Base-by-base conservation (phyloP, 305 asterid species). In the Andrographis paniculata region DNA sequence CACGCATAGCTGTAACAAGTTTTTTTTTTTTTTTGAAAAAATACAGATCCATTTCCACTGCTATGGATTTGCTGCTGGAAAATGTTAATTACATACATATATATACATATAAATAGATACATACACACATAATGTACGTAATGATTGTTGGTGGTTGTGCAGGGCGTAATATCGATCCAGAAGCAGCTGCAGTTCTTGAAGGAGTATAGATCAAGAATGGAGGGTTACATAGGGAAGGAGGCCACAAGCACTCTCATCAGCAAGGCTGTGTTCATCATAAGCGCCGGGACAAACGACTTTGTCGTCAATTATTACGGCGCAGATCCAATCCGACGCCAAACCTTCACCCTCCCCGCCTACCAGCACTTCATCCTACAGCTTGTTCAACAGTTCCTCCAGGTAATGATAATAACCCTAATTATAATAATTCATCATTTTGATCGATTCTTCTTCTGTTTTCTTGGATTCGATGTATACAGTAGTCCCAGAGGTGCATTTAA, bases 251-350 rank as follows among this genome's bases (percentile, higher is more conserved):
- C 2, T 3, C 6, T 79, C 41, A 71, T 86, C 6, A 52, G 17
- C 20, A 71, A 72, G 6, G 84, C 73, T 0, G 24, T n/a, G 8
- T 79, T 65, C 58, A 0, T 79, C 6, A 50, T 79, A 36, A 86
- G 96, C 45, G 69, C 73, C 0, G 96, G 93, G 42, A 80, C 93
- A 1, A 87, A 87, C 45, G 96, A 87, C 53, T 70, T 83, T n/a
- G 54, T 49, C 1, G 44, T 61, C 2, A 76, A 65, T 37, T 87
- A 83, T 48, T 83, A 48, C 35, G 59, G 70, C 12, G 30, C 61
- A 6, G 27, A 20, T 1, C 82, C 78, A 5, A 33, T 62, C 20
- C 71, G 91, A 33, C 72, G 83, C n/a, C 41, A 48, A 9, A 41
- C 31, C 14, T 80, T 62, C 65, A 54, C 56, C 5, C 9, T 74